phyloP scores from a whole-genome alignment of 805 yeast species.

The Candida adriatica region DNA sequence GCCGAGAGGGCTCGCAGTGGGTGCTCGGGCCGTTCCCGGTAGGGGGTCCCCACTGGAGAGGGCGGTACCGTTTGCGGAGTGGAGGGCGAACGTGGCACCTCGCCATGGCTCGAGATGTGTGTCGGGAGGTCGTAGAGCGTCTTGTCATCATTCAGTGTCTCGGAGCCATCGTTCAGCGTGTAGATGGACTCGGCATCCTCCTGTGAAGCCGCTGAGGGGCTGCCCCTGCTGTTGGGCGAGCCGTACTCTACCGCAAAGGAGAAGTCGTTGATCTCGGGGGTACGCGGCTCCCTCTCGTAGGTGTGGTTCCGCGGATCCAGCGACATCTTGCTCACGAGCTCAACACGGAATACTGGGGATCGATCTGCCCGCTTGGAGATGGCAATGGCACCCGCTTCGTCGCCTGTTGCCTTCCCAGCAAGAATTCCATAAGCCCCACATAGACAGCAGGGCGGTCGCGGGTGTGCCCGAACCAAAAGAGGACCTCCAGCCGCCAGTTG shows the following conservation, averaged over 20 bases:
- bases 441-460: too few species aligned
- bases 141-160: conserved; percentile 1
- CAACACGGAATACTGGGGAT: too few species aligned
- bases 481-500: too few species aligned
- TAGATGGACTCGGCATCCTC: conserved; percentile 13
- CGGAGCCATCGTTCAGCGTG: conserved; percentile 14
- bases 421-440: too few species aligned
- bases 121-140: conserved; percentile 18
- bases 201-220: not conserved
- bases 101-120: conserved; percentile 20
- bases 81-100: conserved; percentile 3
- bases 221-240: not conserved
- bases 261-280: conserved; percentile 16
- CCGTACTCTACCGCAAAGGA: conserved; percentile 9
- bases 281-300: conserved; percentile 8
- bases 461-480: too few species aligned
- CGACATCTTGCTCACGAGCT: too few species aligned
- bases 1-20: conserved; percentile 23
- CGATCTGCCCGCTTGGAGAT: too few species aligned
- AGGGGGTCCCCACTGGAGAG: conserved; percentile 21
- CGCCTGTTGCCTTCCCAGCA: too few species aligned
- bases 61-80: conserved; percentile 16
- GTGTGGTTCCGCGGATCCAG: conserved; percentile 19
- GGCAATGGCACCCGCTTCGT: too few species aligned
- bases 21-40: conserved; percentile 19